Conservation (phyloP, 805 yeast genomes). For the Metschnikowia gelsemii region DNA sequence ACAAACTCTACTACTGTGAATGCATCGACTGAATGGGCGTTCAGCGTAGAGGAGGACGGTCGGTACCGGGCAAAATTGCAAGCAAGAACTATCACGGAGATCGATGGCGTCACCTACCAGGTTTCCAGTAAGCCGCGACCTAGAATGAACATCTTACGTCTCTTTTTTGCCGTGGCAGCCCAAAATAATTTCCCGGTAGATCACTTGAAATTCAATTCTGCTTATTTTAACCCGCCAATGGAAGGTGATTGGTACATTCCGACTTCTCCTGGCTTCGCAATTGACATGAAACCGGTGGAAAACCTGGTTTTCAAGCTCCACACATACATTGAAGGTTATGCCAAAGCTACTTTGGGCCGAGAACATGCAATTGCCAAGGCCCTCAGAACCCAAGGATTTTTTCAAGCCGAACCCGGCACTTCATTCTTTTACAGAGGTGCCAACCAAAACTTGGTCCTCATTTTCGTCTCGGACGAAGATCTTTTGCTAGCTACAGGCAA, state of each 20-base stretch:
- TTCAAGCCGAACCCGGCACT: neutral
- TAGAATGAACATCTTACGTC: neutral
- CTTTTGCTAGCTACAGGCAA: conserved; percentile 1
- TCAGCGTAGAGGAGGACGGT: conserved; percentile 4
- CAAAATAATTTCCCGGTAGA: neutral
- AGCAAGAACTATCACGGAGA: neutral
- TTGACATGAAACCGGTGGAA: too few relatives aligned
- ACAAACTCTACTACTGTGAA: neutral
- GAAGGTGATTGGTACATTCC: neutral
- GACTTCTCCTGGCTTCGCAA: neutral
- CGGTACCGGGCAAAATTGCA: neutral
- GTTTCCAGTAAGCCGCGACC: too few relatives aligned
- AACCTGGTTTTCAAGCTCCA: neutral
- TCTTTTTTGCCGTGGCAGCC: neutral
- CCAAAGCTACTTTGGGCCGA: neutral
- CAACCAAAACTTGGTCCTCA: neutral
- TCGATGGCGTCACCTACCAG: neutral
- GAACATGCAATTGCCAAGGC: neutral
- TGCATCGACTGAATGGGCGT: neutral
- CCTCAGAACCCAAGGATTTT: neutral
- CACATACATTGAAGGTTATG: neutral
- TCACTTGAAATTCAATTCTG: conserved; percentile 1
- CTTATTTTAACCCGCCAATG: neutral
- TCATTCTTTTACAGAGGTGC: conserved; percentile 1
- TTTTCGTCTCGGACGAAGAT: neutral